Evolutionary conservation across 1,284 basidiomycete genomes (phyloP).

Genomic region (Ceratobasidium sp.): DNA sequence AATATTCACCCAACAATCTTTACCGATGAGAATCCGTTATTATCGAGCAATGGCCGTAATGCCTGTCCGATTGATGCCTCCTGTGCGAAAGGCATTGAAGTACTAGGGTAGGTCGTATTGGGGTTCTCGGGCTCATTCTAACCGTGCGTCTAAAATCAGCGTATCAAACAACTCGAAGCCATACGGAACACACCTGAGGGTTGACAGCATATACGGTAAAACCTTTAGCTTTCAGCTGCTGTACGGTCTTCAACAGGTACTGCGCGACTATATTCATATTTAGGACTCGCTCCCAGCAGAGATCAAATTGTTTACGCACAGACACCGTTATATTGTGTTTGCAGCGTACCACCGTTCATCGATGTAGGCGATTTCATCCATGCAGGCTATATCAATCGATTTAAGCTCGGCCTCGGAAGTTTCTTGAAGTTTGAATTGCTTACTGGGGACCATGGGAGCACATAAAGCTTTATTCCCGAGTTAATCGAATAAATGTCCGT

Average conservation of each 20-base stretch:
- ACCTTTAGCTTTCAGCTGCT: constrained; percentile 65
- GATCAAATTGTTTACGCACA: constrained; percentile 52
- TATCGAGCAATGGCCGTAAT: constrained; percentile 64
- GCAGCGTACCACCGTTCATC: constrained; percentile 65
- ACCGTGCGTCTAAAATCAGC: neutral
- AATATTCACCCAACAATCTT: constrained; percentile 61
- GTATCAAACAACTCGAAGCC: too few species aligned
- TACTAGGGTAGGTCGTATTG: constrained; percentile 68
- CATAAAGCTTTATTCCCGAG: constrained; percentile 61
- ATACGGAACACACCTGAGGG: constrained; percentile 59
- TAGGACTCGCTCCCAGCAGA: neutral
- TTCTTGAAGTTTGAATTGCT: constrained; percentile 46
- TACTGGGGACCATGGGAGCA: constrained; percentile 71
- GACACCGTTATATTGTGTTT: constrained; percentile 56
- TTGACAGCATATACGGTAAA: constrained; percentile 65
- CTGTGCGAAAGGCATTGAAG: constrained; percentile 59
- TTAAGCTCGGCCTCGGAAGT: constrained; percentile 10
- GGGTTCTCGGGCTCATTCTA: constrained; percentile 70
- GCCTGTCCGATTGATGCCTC: constrained; percentile 64
- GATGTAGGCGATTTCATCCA: constrained; percentile 68
- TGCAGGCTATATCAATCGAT: constrained; percentile 58
- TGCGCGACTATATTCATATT: constrained; percentile 60
- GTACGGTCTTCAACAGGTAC: constrained; percentile 69
- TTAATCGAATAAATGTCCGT: constrained; percentile 66
- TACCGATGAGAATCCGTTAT: constrained; percentile 63